A percentile compares a stretch with the other conserved stretches of the same genome.
phyloP scores from a whole-genome alignment of 2,329 filamentous ascomycete genomes.

The Claviceps fusiformis region DNA sequence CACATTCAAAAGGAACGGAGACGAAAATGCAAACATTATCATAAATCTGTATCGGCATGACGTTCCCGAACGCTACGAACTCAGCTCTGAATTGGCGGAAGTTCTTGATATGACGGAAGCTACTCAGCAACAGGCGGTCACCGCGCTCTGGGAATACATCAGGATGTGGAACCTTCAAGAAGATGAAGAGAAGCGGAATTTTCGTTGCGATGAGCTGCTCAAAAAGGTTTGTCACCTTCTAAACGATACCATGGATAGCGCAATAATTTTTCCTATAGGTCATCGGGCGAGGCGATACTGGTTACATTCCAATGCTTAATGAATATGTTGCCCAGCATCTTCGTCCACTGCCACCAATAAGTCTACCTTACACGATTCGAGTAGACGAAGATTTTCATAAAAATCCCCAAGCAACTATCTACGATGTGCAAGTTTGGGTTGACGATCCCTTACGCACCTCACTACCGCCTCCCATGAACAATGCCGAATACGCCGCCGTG shows the following conservation, averaged over 20 bases:
- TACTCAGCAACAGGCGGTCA: conserved; percentile 73
- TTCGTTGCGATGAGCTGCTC: conserved; percentile 76
- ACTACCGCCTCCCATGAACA: conserved; percentile 51
- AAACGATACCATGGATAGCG: too few species aligned
- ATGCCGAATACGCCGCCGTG: conserved; percentile 55
- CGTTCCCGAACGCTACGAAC: conserved; percentile 66
- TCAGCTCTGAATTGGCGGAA: conserved; percentile 68
- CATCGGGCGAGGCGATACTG: conserved; percentile 57
- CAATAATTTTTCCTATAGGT: conserved; percentile 34
- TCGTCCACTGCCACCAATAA: conserved; percentile 64
- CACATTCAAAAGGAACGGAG: conserved; percentile 79
- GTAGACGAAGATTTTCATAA: conserved; percentile 75
- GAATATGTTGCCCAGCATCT: conserved; percentile 71
- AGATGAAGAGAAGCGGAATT: conserved; percentile 85
- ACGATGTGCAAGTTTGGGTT: conserved; percentile 74
- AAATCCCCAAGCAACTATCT: conserved; percentile 64
- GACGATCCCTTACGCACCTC: conserved; percentile 67
- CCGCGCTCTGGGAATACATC: conserved; percentile 93
- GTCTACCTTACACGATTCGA: conserved; percentile 82
- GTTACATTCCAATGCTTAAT: conserved; percentile 75
- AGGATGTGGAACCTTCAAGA: conserved; percentile 75
- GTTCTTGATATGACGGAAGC: conserved; percentile 78
- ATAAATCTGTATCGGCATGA: conserved; percentile 80
- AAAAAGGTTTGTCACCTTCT: conserved; percentile 45
- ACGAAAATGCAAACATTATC: conserved; percentile 84